Evolutionary conservation across 768 basidiomycete genomes (phyloP).

Genomic region (Leccinum truebloodii): DNA sequence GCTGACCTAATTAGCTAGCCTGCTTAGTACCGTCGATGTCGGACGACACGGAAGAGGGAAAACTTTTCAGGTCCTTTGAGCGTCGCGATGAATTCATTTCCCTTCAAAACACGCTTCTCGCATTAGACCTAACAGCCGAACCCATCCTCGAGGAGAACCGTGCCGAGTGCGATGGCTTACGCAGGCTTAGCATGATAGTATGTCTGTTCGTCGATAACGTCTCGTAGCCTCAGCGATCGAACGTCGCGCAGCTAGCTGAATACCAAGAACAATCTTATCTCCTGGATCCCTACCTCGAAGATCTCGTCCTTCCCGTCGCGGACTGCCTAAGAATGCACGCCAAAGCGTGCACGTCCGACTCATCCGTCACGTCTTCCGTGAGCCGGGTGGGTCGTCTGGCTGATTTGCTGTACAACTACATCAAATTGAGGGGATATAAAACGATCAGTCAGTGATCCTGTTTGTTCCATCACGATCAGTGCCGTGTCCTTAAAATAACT

Average conservation of each 20-base stretch:
- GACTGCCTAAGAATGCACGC: constrained; percentile 59
- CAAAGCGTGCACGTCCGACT: constrained; percentile 37
- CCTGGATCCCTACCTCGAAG: constrained; percentile 85
- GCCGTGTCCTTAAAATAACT: constrained; percentile 22
- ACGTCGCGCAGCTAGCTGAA: constrained; percentile 62
- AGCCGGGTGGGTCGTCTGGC: constrained; percentile 54
- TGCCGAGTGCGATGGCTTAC: constrained; percentile 42
- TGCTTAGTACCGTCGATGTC: constrained; percentile 30
- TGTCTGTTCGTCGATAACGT: constrained; percentile 27
- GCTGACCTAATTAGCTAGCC: constrained; percentile 24
- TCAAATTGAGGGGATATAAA: constrained; percentile 90
- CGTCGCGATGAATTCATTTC: constrained; percentile 59
- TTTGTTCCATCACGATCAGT: constrained; percentile 1
- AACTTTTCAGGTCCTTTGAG: constrained; percentile 58
- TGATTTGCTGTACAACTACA: constrained; percentile 70
- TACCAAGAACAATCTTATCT: constrained; percentile 95
- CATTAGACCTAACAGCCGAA: constrained; percentile 44
- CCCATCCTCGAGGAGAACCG: constrained; percentile 45
- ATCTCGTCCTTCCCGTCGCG: constrained; percentile 75
- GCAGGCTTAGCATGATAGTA: constrained; percentile 53
- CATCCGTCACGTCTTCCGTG: constrained; percentile 29
- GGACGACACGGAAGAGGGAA: constrained; percentile 45
- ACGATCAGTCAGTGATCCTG: constrained; percentile 69
- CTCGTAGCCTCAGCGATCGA: constrained; percentile 2
- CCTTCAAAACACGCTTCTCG: constrained; percentile 52